Evolutionary conservation across 495 filamentous ascomycete species (phyloP), one percentile per base, ranked within the genome.

Genomic region (Xylona heveae): DNA sequence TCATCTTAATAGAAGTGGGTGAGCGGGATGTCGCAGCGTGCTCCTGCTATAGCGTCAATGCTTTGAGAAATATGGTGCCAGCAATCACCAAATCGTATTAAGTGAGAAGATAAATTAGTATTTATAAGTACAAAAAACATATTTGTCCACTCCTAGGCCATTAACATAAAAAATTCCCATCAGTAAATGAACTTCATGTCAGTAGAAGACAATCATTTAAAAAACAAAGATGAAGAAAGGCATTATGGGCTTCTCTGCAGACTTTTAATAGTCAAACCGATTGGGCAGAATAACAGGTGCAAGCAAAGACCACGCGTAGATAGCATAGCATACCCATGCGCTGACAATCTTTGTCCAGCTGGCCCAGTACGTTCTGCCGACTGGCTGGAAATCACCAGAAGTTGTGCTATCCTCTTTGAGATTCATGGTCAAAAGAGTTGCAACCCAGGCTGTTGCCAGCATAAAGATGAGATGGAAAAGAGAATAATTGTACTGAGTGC

Each of bases 301-400:
- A 28, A 90, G 55, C 42, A 97, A 50, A 16, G 81, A 91, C 88
- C 88, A 97, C 24, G 68, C 61, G 43, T 94, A 97, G 51, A 97
- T 79, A 24, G 58, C 72, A 53, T 97, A 95, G 54, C 90, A 95
- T 28, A 88, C 74, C 88, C 88, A 97, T 12, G 84, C 73, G 55
- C 82, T 92, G 30, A 94, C 70, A 50, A 97, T 95, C 71, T 95
- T 97, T 41, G 93, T 82, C 88, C 88, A 97, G 54, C 80, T 92
- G 14, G 88, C 88, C 72, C 84, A 91, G 58, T 94, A 88, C 13
- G 85, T 94, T 30, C 88, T 61, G 19, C 88, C 88, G 12, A 97
- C 85, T 0, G 88, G 76, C 3, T 78, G 76, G 51, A 97, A 94
- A 43, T 83, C 71, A 13, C 60, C 59, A 12, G 57, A 52, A 15